Base-by-base conservation (phyloP, 106 monocot species). In the Alisma plantagoaquatica region DNA sequence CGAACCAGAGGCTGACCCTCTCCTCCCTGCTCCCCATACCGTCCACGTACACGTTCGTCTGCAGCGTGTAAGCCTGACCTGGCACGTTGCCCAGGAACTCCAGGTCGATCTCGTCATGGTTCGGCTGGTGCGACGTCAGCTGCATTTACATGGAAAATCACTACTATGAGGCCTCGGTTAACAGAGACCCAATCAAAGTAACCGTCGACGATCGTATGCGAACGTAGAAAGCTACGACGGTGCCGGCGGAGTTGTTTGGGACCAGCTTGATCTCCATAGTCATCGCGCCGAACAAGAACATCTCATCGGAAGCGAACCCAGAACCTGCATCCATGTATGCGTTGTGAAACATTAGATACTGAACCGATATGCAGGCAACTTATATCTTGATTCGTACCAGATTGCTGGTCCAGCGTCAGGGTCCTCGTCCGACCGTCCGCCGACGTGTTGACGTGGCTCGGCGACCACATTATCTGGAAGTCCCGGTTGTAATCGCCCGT, bases 1-100 rank as follows among this genome's bases (percentile, higher is more conserved):
- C 77, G 31, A 87, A 87, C 86, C 86, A 87, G 2, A 82, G 68
- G 48, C 68, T 65, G 6, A 75, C 78, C 61, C 77, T 67, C 68
- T 77, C 66, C 53, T 86, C 86, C 23, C 68, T 49, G 64, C 82
- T 44, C 25, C 53, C 86, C 0, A 46, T 41, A 20, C 86, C 81
- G 42, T 82, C 59, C 2, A 29, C 64, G 53, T 78, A 77, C 20
- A 82, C 21, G 58, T 82, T 82, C 27, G 77, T 82, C 41, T 87
- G 77, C 17, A 87, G 49, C 23, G 63, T 75, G 51, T 67, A 70
- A 0, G 82, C 77, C 17, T 82, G 46, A 1, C 73, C 82, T 2
- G 55, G 54, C 15, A 54, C 73, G 29, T 82, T 82, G 1, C 78
- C 74, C 0, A 83, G 63, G 62, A 78, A 78, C 32, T 83, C 78